These are phyloP conservation scores for Rhododendron griersonianum DNA, from an alignment of 148 eudicot genomes.

Conservation along the genomic window DNA sequence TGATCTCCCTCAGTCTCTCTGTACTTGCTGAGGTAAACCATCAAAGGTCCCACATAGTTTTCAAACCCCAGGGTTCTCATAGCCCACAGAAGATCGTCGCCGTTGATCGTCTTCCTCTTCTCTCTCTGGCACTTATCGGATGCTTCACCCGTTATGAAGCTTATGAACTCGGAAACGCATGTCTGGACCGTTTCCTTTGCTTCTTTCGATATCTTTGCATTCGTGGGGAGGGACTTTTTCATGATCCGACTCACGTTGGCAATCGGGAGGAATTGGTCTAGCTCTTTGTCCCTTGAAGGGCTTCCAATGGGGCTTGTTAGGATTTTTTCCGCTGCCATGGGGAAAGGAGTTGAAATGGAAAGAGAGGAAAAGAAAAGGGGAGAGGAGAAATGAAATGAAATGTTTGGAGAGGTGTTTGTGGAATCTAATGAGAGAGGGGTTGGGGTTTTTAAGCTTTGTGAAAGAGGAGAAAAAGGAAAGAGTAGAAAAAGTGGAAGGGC, in stretches of 20 bases:
- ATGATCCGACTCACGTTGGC: background rate
- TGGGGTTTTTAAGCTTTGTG: background rate
- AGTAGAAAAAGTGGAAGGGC: constrained; percentile 2
- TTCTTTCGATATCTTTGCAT: background rate
- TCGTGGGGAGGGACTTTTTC: background rate
- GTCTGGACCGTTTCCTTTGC: background rate
- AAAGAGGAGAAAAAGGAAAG: background rate
- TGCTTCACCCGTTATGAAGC: background rate
- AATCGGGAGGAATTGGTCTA: background rate
- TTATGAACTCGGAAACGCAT: background rate
- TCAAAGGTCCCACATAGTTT: background rate
- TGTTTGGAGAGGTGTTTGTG: background rate
- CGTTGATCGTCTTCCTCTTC: background rate
- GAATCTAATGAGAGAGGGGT: background rate
- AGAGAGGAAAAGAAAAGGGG: background rate
- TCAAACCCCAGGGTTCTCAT: background rate
- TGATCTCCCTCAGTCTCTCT: background rate
- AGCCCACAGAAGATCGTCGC: background rate
- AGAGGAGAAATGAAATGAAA: background rate
- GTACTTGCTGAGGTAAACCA: background rate
- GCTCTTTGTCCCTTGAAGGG: background rate
- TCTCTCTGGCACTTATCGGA: background rate
- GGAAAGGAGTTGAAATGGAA: background rate
- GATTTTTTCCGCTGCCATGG: constrained; percentile 17
- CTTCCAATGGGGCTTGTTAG: background rate